Percentiles rank a stretch among this genome's conserved stretches.
phyloP scores from a whole-genome alignment of 2,329 filamentous ascomycete genomes.

The Phialocephala sp. region DNA sequence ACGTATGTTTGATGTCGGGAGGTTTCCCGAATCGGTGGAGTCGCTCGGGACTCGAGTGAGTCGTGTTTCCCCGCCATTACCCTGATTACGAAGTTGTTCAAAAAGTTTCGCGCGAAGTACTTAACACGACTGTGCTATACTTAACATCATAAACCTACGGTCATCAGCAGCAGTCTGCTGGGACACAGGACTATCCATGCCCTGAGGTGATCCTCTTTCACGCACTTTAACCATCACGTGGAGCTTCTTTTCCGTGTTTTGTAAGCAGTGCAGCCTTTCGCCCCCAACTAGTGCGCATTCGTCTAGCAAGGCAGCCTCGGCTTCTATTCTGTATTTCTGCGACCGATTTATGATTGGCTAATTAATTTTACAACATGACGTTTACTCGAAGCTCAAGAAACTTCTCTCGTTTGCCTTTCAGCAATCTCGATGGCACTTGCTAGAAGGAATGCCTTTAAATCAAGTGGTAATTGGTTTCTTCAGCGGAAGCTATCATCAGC shows the following conservation, averaged over 20 bases:
- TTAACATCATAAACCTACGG: too few relatives aligned
- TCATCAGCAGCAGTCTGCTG: too few relatives aligned
- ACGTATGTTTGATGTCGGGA: too few relatives aligned
- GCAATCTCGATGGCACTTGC: not conserved
- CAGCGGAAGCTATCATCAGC: not conserved
- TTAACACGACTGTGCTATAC: too few relatives aligned
- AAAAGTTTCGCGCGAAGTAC: too few relatives aligned
- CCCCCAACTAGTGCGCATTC: not conserved
- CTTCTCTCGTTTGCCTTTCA: slow-evolving; percentile 1
- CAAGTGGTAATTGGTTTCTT: not conserved
- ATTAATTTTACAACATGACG: not conserved
- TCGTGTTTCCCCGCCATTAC: too few relatives aligned
- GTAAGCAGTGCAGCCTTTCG: not conserved
- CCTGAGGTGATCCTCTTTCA: too few relatives aligned
- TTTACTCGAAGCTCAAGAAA: not conserved
- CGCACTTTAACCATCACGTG: not conserved
- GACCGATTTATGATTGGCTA: not conserved
- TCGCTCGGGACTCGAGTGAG: too few relatives aligned
- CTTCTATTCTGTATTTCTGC: not conserved
- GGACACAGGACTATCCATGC: too few relatives aligned
- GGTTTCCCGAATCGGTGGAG: too few relatives aligned
- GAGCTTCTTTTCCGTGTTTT: not conserved
- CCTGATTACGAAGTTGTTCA: too few relatives aligned
- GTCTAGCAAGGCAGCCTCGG: not conserved
- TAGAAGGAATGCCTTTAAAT: not conserved